These are phyloP conservation scores for Knoxia roxburghii DNA, from an alignment of 257 asterid genomes.

Conservation along the genomic window DNA sequence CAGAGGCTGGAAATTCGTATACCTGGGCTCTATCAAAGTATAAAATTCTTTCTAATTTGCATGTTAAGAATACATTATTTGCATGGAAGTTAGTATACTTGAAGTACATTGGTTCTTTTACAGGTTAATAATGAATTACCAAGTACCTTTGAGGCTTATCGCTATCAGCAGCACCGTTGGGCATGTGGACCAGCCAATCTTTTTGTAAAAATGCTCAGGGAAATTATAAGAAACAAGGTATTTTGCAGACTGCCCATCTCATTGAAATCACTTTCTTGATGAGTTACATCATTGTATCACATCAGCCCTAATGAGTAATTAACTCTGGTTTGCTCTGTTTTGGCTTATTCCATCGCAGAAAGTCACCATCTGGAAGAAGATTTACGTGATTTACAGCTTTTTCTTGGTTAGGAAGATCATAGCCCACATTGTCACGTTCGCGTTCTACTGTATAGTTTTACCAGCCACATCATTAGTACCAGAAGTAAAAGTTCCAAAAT, in stretches of 20 bases:
- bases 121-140: conserved; percentile 95
- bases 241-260: too few species aligned
- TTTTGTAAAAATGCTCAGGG: conserved; percentile 71
- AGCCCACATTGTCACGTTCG: conserved; percentile 80
- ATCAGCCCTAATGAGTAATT: too few species aligned
- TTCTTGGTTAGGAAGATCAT: conserved; percentile 83
- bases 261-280: too few species aligned
- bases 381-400: conserved; percentile 90
- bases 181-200: conserved; percentile 98
- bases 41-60: too few species aligned
- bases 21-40: conserved; percentile 64
- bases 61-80: too few species aligned
- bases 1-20: conserved; percentile 89
- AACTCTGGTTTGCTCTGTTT: too few species aligned
- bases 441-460: conserved; percentile 64
- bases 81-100: too few species aligned
- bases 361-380: conserved; percentile 75
- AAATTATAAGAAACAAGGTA: conserved; percentile 77
- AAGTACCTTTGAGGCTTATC: conserved; percentile 86
- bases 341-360: conserved; percentile 45
- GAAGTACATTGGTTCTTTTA: neutral
- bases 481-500: conserved; percentile 72
- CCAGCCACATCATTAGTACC: conserved; percentile 90
- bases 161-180: conserved; percentile 97
- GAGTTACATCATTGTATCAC: too few species aligned